phyloP scores from a whole-genome alignment of 768 basidiomycete species.

The Mycena vitilis region DNA sequence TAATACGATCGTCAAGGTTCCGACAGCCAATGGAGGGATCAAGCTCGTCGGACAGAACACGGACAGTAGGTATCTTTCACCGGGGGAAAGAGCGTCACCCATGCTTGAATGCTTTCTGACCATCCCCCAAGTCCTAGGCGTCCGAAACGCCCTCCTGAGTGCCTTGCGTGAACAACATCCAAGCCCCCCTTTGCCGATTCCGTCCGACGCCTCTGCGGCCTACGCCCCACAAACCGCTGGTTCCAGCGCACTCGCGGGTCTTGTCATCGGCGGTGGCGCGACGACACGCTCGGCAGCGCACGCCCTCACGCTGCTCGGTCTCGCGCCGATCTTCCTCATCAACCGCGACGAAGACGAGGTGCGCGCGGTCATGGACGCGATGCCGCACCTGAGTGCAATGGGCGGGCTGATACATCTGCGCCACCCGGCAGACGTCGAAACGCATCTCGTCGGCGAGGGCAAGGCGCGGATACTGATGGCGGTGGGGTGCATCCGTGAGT shows the following conservation, averaged over 20 bases:
- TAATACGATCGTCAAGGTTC: conserved; percentile 52
- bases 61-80: conserved; percentile 41
- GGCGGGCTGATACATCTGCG: conserved; percentile 45
- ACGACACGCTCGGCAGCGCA: conserved; percentile 52
- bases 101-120: too few species aligned
- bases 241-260: conserved; percentile 39
- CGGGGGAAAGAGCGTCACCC: neutral
- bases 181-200: conserved; percentile 19
- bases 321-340: conserved; percentile 58
- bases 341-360: conserved; percentile 49
- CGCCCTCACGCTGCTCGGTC: conserved; percentile 64
- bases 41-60: conserved; percentile 52
- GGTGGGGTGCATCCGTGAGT: conserved; percentile 52
- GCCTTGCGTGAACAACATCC: conserved; percentile 43
- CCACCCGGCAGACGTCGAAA: conserved; percentile 45
- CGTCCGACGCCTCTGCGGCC: conserved; percentile 36
- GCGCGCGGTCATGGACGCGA: conserved; percentile 40
- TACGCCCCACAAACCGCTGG: conserved; percentile 16
- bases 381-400: conserved; percentile 39
- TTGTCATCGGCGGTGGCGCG: conserved; percentile 53
- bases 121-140: conserved; percentile 43
- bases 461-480: conserved; percentile 44
- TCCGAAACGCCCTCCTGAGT: conserved; percentile 47
- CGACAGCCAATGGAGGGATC: conserved; percentile 35
- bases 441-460: conserved; percentile 39